Conservation (phyloP, 176 grass and related monocot genomes). For the Olyra latifolia region DNA sequence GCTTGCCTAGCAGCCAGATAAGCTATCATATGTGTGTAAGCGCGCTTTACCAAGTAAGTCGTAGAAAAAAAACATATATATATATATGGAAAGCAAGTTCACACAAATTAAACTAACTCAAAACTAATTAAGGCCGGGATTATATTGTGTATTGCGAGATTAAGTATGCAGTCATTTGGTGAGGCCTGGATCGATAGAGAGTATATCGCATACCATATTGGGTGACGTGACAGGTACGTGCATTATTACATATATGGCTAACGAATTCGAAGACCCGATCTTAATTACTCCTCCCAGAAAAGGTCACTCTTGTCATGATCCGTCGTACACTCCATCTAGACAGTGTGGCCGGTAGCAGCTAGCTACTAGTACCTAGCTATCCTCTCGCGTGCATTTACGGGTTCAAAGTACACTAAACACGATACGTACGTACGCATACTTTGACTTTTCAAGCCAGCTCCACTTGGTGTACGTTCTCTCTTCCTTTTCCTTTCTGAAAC, state of each 20-base stretch:
- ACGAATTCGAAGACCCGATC: conserved; percentile 13
- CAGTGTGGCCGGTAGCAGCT: neutral
- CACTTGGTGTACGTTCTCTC: too few species aligned
- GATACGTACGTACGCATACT: conserved; percentile 36
- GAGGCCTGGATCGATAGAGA: neutral
- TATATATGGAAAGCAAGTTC: conserved; percentile 14
- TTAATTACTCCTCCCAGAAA: conserved; percentile 9
- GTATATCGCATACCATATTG: neutral
- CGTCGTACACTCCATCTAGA: conserved; percentile 44
- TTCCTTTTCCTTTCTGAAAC: neutral
- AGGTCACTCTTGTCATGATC: conserved; percentile 55
- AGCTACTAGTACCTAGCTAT: neutral
- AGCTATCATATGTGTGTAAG: neutral
- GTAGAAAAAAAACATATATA: conserved; percentile 28
- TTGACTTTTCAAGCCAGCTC: conserved; percentile 31
- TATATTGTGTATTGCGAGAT: neutral
- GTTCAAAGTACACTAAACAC: conserved; percentile 52
- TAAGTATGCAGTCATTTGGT: conserved; percentile 9
- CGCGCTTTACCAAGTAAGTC: neutral
- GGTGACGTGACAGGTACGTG: neutral
- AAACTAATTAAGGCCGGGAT: neutral
- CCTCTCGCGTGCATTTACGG: neutral
- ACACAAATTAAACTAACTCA: neutral
- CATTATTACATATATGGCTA: neutral
- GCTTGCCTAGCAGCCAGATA: neutral